Evolutionary conservation across 2,329 filamentous ascomycete species (phyloP).

Genomic region (Aureobasidium subglaciale): DNA sequence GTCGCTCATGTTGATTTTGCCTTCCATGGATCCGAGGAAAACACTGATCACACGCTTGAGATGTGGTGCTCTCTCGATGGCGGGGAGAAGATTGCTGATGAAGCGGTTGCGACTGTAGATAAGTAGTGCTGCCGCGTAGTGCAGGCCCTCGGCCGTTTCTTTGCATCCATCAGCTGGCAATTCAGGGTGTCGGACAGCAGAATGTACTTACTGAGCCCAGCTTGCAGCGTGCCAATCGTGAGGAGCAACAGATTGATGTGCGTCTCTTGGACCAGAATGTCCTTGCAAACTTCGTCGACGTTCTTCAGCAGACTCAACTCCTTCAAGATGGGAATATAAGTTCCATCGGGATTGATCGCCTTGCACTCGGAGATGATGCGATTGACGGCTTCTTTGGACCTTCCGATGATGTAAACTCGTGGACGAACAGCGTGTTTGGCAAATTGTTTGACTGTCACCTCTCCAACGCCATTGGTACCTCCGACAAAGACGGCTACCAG

Average conservation of each 20-base stretch:
- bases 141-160: conserved; percentile 32
- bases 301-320: conserved; percentile 42
- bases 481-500: conserved; percentile 47
- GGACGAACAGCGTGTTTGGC: conserved; percentile 36
- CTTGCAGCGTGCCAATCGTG: conserved; percentile 35
- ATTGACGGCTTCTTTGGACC: conserved; percentile 31
- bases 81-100: conserved; percentile 31
- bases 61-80: conserved; percentile 23
- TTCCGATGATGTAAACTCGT: conserved; percentile 43
- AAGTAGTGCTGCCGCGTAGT: conserved; percentile 27
- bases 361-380: conserved; percentile 39
- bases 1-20: conserved; percentile 22
- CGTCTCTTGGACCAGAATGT: conserved; percentile 42
- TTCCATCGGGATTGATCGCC: conserved; percentile 37
- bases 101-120: conserved; percentile 34
- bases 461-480: conserved; percentile 46
- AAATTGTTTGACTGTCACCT: conserved; percentile 40
- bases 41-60: conserved; percentile 25
- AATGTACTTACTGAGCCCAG: no score
- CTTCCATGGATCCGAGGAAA: conserved; percentile 23
- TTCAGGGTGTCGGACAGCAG: no score
- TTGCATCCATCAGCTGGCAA: no score
- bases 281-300: conserved; percentile 43
- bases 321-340: conserved; percentile 40
- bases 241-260: conserved; percentile 48